phyloP scores from a whole-genome alignment of 1,284 basidiomycete genomes.

The Malassezia obtusa region DNA sequence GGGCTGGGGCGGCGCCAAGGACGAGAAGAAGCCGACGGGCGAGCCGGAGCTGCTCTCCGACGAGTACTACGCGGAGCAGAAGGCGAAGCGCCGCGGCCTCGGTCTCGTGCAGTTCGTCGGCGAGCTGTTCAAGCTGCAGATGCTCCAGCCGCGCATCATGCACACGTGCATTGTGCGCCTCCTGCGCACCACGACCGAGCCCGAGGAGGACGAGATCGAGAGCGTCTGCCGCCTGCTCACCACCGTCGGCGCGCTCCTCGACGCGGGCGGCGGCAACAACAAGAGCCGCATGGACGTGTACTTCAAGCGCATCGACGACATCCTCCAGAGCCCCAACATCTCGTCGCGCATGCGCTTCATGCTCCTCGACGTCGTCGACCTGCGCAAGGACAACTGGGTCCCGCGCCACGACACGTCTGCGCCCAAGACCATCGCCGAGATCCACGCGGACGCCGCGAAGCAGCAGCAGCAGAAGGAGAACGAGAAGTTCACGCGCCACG shows the following conservation, averaged over 20 bases:
- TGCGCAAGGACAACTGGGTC: constrained; percentile 73
- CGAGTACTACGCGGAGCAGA: constrained; percentile 91
- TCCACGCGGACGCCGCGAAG: constrained; percentile 65
- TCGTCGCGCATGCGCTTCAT: constrained; percentile 86
- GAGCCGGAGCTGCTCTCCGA: constrained; percentile 63
- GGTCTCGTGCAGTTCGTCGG: constrained; percentile 96
- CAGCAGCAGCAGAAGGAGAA: constrained; percentile 32
- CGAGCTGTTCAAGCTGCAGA: constrained; percentile 90
- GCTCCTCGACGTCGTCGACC: constrained; percentile 85
- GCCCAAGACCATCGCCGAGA: constrained; percentile 78
- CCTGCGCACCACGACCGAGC: constrained; percentile 78
- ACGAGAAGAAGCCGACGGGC: constrained; percentile 49
- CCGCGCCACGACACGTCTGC: constrained; percentile 63
- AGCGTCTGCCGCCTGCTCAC: constrained; percentile 82
- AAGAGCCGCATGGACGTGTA: constrained; percentile 85
- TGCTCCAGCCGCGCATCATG: constrained; percentile 90
- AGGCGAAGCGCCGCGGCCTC: constrained; percentile 90
- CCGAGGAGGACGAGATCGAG: constrained; percentile 96
- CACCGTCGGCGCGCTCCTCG: constrained; percentile 75
- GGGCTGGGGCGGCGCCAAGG: constrained; percentile 59
- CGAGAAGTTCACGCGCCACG: constrained; percentile 52
- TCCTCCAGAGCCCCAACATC: constrained; percentile 62
- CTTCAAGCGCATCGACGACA: constrained; percentile 75
- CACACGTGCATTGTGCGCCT: constrained; percentile 92
- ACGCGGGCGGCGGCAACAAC: constrained; percentile 48